Evolutionary conservation across 83 land plant genomes (phyloP).

Genomic region (Picea engelmannii): DNA sequence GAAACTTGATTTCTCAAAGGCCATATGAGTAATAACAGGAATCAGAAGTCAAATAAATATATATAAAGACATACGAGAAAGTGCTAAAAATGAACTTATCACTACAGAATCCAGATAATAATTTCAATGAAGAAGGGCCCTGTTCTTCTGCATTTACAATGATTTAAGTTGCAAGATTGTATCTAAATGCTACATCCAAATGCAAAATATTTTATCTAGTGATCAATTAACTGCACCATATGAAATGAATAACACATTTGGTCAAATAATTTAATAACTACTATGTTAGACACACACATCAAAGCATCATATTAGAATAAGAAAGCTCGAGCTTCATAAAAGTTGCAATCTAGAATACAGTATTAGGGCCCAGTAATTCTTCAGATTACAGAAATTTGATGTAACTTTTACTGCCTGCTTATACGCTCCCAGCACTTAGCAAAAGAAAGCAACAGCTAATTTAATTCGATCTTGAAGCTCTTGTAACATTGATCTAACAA

Average conservation of each 20-base stretch:
- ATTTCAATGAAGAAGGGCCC: not conserved
- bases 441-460: not conserved
- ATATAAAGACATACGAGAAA: not conserved
- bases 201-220: not conserved
- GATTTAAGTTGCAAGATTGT: not conserved
- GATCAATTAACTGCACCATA: not conserved
- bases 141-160: not conserved
- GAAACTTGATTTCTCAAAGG: not conserved
- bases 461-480: not conserved
- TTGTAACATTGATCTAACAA: not conserved
- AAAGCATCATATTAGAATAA: not conserved
- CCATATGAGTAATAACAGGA: not conserved
- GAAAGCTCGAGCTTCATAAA: not conserved
- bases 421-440: not conserved
- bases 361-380: not conserved
- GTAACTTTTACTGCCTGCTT: not conserved
- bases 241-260: not conserved
- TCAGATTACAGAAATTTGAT: not conserved
- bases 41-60: not conserved
- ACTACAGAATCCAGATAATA: not conserved
- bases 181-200: not conserved
- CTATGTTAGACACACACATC: not conserved
- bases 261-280: not conserved
- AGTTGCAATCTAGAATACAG: not conserved
- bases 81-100: not conserved